Evolutionary conservation across 305 asterid species (phyloP), one percentile per base, ranked within the genome.

Genomic region (Nicotiana rustica): DNA sequence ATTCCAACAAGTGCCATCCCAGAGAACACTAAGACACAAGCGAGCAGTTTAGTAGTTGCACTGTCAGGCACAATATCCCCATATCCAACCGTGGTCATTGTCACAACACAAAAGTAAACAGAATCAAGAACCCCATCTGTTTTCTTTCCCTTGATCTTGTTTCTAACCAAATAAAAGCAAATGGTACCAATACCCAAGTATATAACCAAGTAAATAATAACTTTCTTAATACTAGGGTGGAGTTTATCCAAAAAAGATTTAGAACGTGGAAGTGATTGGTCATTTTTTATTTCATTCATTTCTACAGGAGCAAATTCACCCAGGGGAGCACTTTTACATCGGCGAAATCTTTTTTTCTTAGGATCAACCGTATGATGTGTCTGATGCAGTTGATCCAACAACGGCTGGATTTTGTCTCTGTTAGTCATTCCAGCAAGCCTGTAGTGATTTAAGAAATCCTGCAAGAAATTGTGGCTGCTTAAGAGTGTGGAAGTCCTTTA

Each of bases 41-140:
- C 96, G 21, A 96, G 95, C 35, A 96, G 95, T 80, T 94, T 96
- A 2, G 98, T 35, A 65, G 88, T 82, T 1, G 83, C 44, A 75
- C 93, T 91, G 33, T 87, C 78, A 18, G 99, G 99, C n/a, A 96
- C 97, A 13, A 96, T 92, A 84, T 96, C 99, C 29, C 99, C 99
- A 68, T 96, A 96, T 70, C 99, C 99, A 49, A 93, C 95, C 9
- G 97, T 94, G 19, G 99, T 96, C 98, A 96, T 96, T 10, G 99
- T 96, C 79, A 96, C 99, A 52, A 96, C 91, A 90, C 97, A 92
- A 80, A 96, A 96, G 90, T 96, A 96, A 81, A 93, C 85, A 4
- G 98, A 91, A 88, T 96, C 99, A 36, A 96, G 95, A 82, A 94
- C 76, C 4, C 91, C 92, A 49, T 90, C 80, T 6, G 87, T 85